Evolutionary conservation across 805 yeast genomes (phyloP), one percentile per base, ranked within the genome.

Genomic region (Kluyveromyces dobzhanskii): DNA sequence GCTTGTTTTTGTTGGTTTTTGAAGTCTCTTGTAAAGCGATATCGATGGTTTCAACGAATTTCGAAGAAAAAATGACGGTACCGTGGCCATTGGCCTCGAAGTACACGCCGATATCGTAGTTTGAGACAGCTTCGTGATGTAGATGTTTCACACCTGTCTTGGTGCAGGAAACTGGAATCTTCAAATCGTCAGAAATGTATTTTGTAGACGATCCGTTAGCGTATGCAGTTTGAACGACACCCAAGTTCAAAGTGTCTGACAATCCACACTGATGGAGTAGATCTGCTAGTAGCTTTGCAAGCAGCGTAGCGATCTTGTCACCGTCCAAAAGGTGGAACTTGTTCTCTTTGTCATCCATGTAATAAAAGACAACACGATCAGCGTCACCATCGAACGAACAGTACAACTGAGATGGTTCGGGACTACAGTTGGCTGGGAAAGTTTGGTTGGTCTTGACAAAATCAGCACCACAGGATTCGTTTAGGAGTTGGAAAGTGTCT

Each of bases 51-150:
- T 56, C 51, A 17, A 61, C 61, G 40, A 76, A 75, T 11, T 64
- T 58, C 1, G 75, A 70, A 4, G 85, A 76, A 57, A 92, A 92
- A 16, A 86, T 68, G 5, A 90, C 94, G 0, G 98, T 92, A 11
- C 98, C 98, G 57, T 92, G 98, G n/a, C 98, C 98, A 57, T 92
- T 92, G 39, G 98, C 98, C 66, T 92, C 98, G 52, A 92, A 92
- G 63, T 92, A 92, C 12, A 92, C 79, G 18, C 98, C 98, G 44
- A 90, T 72, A 53, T 87, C 97, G 54, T 75, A 92, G 31, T 76
- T 71, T 43, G 73, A 76, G 1, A 94, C 92, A 37, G 87, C 94
- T 43, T 64, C 72, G 54, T 90, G 97, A 58, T 92, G 98, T 46
- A 92, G 67, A 64, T 92, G 95, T 62, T 92, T 92, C 26, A 92